A percentile compares a stretch with the other conserved stretches of the same genome.
These are phyloP conservation scores for Citrus cavaleriei DNA, from an alignment of 345 rosid genomes.

Conservation along the genomic window DNA sequence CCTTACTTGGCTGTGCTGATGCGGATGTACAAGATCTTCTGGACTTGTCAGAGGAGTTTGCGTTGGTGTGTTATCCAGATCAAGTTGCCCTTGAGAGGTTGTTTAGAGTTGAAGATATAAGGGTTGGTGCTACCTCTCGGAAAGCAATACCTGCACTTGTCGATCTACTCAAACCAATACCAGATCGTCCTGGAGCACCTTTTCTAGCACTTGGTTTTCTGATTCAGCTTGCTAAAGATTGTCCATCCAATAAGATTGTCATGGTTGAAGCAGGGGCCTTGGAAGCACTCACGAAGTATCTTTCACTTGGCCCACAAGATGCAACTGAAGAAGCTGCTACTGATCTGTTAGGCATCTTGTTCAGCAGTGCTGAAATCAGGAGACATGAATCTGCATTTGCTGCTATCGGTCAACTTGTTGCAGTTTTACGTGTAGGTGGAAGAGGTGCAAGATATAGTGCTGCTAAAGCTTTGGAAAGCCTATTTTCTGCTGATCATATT, in stretches of 20 bases:
- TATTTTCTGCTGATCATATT: slow-evolving; percentile 94
- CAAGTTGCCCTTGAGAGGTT: slow-evolving; percentile 98
- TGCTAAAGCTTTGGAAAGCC: slow-evolving; percentile 93
- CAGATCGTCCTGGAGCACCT: slow-evolving; percentile 99
- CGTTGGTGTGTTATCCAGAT: slow-evolving; percentile 81
- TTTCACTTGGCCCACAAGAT: slow-evolving; percentile 97
- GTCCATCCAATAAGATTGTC: slow-evolving; percentile 77
- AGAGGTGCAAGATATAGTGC: slow-evolving; percentile 96
- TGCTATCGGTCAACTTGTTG: slow-evolving; percentile 93
- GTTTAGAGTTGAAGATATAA: slow-evolving; percentile 98
- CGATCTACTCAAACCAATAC: slow-evolving; percentile 97
- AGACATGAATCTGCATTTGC: slow-evolving; percentile 96
- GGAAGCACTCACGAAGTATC: slow-evolving; percentile 93
- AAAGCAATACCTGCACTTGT: slow-evolving; percentile 97
- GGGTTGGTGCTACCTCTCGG: slow-evolving; percentile 96
- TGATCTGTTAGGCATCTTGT: slow-evolving; percentile 81
- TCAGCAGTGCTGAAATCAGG: slow-evolving; percentile 89
- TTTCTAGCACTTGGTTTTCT: slow-evolving; percentile 82
- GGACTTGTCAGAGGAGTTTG: slow-evolving; percentile 79
- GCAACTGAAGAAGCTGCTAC: slow-evolving; percentile 99
- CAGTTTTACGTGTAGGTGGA: slow-evolving; percentile 96
- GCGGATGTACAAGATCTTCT: slow-evolving; percentile 82
- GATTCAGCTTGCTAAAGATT: slow-evolving; percentile 91
- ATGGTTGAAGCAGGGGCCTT: slow-evolving; percentile 99
- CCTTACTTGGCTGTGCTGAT: slow-evolving; percentile 96